phyloP scores from a whole-genome alignment of 371 early-diverging fungal genomes.

The Mortierella sp. region DNA sequence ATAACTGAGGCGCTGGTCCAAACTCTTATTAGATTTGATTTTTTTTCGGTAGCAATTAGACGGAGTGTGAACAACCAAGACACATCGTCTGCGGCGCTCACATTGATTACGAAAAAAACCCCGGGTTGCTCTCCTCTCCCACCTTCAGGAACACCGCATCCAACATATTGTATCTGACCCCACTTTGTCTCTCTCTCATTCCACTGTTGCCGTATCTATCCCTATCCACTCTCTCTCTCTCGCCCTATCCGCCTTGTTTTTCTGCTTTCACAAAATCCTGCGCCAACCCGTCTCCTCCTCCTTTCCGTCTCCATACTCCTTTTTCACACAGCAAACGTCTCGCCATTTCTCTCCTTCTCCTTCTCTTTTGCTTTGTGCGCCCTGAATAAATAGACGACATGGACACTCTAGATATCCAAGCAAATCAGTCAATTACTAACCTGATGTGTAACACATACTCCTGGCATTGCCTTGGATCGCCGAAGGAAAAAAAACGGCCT shows the following conservation, averaged over 20 bases:
- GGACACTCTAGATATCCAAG: neutral
- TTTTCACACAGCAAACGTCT: neutral
- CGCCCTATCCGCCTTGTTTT: neutral
- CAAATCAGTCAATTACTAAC: neutral
- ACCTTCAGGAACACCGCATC: neutral
- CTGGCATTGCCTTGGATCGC: no score
- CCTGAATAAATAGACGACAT: neutral
- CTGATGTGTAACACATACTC: neutral
- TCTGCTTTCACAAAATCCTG: no score
- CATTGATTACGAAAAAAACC: neutral
- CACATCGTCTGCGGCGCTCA: neutral
- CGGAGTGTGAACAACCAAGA: constrained; percentile 1
- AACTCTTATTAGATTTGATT: no score
- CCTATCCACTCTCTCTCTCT: neutral
- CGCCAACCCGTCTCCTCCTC: neutral
- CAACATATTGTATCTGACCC: neutral
- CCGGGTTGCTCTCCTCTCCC: no score
- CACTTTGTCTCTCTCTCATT: neutral
- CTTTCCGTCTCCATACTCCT: neutral
- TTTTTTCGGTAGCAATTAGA: neutral
- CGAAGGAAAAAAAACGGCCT: no score
- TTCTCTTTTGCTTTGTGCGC: neutral
- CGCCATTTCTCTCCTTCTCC: no score
- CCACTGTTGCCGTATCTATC: no score
- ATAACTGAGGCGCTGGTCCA: no score